Conservation (phyloP, 495 filamentous ascomycete genomes). For the Sporormia fimetaria region DNA sequence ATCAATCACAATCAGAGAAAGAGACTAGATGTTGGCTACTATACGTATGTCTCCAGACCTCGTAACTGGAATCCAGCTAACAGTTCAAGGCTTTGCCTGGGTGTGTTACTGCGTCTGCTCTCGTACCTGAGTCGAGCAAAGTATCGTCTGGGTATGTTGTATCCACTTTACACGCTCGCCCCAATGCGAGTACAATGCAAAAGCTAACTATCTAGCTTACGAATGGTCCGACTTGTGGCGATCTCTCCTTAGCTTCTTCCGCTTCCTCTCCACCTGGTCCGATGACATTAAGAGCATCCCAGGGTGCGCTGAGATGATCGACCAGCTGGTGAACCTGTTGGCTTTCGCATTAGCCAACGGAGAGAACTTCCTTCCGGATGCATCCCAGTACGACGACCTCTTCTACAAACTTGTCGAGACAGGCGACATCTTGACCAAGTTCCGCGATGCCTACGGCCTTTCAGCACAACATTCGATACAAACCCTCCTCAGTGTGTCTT, state of each 20-base stretch:
- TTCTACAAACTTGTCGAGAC: slow-evolving; percentile 97
- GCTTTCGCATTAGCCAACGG: slow-evolving; percentile 77
- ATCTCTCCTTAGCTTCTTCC: slow-evolving; percentile 74
- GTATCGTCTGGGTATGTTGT: slow-evolving; percentile 25
- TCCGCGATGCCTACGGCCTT: slow-evolving; percentile 61
- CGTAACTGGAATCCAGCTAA: slow-evolving; percentile 2
- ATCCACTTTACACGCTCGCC: not conserved
- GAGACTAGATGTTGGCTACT: slow-evolving; percentile 72
- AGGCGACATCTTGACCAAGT: slow-evolving; percentile 72
- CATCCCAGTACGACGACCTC: slow-evolving; percentile 82
- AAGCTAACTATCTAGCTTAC: slow-evolving; percentile 39
- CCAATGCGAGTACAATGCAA: too few species aligned
- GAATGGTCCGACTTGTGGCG: slow-evolving; percentile 97
- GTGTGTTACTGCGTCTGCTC: slow-evolving; percentile 66
- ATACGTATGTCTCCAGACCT: slow-evolving; percentile 41
- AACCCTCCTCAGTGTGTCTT: slow-evolving; percentile 70
- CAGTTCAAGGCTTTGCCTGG: slow-evolving; percentile 43
- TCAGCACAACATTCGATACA: slow-evolving; percentile 53
- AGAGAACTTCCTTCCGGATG: slow-evolving; percentile 84
- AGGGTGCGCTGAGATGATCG: slow-evolving; percentile 49
- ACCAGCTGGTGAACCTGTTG: slow-evolving; percentile 70
- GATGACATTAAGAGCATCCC: slow-evolving; percentile 55
- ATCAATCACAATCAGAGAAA: slow-evolving; percentile 89
- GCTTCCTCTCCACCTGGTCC: slow-evolving; percentile 79
- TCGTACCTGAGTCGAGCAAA: slow-evolving; percentile 73